Conservation (phyloP, 2,329 filamentous ascomycete genomes). For the Malbranchea cinnamomea region DNA sequence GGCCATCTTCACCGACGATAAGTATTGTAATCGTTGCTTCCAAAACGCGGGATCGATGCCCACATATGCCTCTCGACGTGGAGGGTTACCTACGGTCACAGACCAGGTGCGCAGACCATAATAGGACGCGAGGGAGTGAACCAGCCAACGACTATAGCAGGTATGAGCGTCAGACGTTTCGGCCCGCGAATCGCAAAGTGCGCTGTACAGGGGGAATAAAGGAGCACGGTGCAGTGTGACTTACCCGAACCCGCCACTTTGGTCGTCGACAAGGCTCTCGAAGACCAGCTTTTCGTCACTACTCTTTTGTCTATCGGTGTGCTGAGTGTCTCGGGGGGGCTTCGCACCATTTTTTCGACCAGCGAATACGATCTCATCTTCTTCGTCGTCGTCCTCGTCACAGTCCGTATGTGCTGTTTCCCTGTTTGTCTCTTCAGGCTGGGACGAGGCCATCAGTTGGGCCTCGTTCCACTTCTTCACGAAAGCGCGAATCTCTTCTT, state of each 20-base stretch:
- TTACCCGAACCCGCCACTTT: slow-evolving; percentile 67
- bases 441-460: slow-evolving; percentile 35
- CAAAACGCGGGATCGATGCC: slow-evolving; percentile 36
- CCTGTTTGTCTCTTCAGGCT: slow-evolving; percentile 23
- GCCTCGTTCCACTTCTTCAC: slow-evolving; percentile 45
- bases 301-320: slow-evolving; percentile 20
- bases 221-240: too few species aligned
- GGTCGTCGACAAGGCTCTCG: slow-evolving; percentile 61
- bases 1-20: slow-evolving; percentile 11
- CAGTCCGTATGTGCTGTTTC: slow-evolving; percentile 6
- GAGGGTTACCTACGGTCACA: slow-evolving; percentile 54
- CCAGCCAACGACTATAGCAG: slow-evolving; percentile 61
- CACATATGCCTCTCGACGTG: slow-evolving; percentile 68
- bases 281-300: slow-evolving; percentile 56
- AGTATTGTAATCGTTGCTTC: neutral
- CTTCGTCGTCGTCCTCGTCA: slow-evolving; percentile 35
- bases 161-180: neutral
- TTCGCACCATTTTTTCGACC: slow-evolving; percentile 52
- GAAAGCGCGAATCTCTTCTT: slow-evolving; percentile 69
- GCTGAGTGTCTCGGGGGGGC: slow-evolving; percentile 37
- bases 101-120: slow-evolving; percentile 80
- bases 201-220: slow-evolving; percentile 11
- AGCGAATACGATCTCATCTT: slow-evolving; percentile 87
- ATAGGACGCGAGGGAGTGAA: slow-evolving; percentile 82
- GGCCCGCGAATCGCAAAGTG: neutral